Conservation (phyloP, 2,329 filamentous ascomycete genomes). For the Arachnomyces sp. region DNA sequence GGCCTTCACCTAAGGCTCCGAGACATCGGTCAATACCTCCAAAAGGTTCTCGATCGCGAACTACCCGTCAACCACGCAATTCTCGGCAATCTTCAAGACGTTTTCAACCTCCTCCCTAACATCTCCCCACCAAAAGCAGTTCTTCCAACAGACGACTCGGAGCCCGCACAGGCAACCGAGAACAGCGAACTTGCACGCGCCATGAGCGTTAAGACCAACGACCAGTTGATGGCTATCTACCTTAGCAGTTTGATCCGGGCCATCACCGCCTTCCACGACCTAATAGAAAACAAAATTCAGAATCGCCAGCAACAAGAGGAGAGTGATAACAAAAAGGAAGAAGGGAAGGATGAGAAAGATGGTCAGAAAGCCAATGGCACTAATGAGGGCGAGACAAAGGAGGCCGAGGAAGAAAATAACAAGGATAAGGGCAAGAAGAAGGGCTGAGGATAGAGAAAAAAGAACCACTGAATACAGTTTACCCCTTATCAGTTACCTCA, state of each 20-base stretch:
- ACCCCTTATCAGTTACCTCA: background rate
- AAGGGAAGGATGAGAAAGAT: constrained; percentile 55
- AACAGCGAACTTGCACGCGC: constrained; percentile 87
- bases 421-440: constrained; percentile 52
- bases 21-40: constrained; percentile 90
- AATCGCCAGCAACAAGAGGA: constrained; percentile 96
- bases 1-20: constrained; percentile 88
- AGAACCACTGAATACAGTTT: background rate
- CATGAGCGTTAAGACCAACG: constrained; percentile 98
- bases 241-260: constrained; percentile 92
- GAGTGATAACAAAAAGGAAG: constrained; percentile 73
- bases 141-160: constrained; percentile 50
- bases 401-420: constrained; percentile 49
- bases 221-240: constrained; percentile 98
- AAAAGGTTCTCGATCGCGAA: constrained; percentile 89
- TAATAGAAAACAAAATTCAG: constrained; percentile 99
- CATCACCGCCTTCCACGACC: constrained; percentile 96
- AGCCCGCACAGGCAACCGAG: constrained; percentile 49
- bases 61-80: constrained; percentile 96
- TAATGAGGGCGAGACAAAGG: constrained; percentile 48
- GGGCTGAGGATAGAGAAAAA: constrained; percentile 46
- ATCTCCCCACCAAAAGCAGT: constrained; percentile 70
- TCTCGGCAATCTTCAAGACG: constrained; percentile 94
- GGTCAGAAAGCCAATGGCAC: constrained; percentile 46
- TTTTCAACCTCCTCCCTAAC: constrained; percentile 97